Conservation (phyloP, 371 early-diverging fungal species). For the Sporodiniella umbellata region DNA sequence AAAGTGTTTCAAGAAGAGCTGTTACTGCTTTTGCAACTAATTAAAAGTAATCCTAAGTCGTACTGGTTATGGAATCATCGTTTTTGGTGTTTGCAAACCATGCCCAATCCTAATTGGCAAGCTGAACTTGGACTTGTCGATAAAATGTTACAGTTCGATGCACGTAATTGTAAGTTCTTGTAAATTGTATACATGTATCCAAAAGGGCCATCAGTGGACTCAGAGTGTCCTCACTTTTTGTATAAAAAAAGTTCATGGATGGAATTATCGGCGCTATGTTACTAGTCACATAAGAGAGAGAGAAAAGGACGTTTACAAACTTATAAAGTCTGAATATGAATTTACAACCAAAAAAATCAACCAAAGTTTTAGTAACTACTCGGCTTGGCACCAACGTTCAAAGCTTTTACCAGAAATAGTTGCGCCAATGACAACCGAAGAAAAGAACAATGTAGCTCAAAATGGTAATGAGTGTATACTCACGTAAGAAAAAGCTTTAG, state of each 20-base stretch:
- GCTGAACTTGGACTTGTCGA: constrained; percentile 73
- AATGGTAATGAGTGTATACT: constrained; percentile 34
- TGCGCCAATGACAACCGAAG: constrained; percentile 33
- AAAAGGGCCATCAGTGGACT: not conserved
- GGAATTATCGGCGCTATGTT: constrained; percentile 90
- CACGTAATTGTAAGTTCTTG: constrained; percentile 81
- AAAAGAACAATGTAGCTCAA: constrained; percentile 32
- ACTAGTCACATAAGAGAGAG: constrained; percentile 44
- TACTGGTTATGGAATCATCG: constrained; percentile 97
- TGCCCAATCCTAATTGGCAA: constrained; percentile 77
- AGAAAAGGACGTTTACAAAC: constrained; percentile 16
- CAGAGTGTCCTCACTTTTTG: not conserved
- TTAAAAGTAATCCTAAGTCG: constrained; percentile 77
- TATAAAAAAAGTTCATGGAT: constrained; percentile 82
- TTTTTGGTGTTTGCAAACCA: constrained; percentile 76
- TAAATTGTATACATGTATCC: too few species aligned
- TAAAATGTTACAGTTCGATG: constrained; percentile 79
- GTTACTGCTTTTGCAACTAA: constrained; percentile 58
- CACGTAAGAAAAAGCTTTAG: not conserved
- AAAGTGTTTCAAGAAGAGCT: constrained; percentile 54
- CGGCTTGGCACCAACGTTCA: constrained; percentile 96
- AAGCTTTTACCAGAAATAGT: constrained; percentile 72
- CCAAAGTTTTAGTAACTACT: constrained; percentile 90
- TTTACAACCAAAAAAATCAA: constrained; percentile 85
- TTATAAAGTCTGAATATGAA: constrained; percentile 66